A percentile compares a stretch with the other conserved stretches of the same genome.
Conservation (phyloP, 1,139 yeast genomes). For the Hanseniaspora uvarum region DNA sequence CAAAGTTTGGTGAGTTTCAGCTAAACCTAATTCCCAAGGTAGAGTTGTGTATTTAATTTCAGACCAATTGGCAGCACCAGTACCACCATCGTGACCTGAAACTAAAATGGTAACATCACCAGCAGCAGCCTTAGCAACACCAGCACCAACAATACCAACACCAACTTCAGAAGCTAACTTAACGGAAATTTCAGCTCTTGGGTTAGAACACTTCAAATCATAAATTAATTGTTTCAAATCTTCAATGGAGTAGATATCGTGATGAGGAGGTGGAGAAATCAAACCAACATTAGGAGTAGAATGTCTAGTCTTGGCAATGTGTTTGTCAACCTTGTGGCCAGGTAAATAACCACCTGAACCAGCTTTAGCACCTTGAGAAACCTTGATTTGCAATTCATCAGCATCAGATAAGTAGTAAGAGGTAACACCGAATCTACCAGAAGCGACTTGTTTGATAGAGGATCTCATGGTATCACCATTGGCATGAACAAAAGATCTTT, state of each 20-base stretch:
- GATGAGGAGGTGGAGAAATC: slow-evolving; percentile 97
- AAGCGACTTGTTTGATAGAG: slow-evolving; percentile 93
- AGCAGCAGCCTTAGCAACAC: slow-evolving; percentile 98
- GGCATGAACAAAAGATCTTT: slow-evolving; percentile 65
- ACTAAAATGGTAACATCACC: slow-evolving; percentile 71
- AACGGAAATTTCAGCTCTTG: slow-evolving; percentile 92
- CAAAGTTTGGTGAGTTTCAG: slow-evolving; percentile 95
- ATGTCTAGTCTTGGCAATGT: slow-evolving; percentile 91
- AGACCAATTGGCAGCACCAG: slow-evolving; percentile 98
- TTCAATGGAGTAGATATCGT: slow-evolving; percentile 95
- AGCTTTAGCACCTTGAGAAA: slow-evolving; percentile 99
- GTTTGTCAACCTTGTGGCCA: slow-evolving; percentile 79
- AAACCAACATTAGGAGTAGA: slow-evolving; percentile 95
- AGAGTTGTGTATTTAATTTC: slow-evolving; percentile 94
- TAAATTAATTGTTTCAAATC: slow-evolving; percentile 93
- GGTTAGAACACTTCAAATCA: slow-evolving; percentile 92
- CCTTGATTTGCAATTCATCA: slow-evolving; percentile 92
- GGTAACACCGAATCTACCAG: slow-evolving; percentile 97
- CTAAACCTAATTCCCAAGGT: slow-evolving; percentile 98
- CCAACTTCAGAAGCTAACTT: slow-evolving; percentile 96
- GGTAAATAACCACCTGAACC: slow-evolving; percentile 99
- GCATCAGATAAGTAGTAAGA: slow-evolving; percentile 90
- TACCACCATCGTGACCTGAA: slow-evolving; percentile 98
- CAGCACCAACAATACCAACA: slow-evolving; percentile 97
- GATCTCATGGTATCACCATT: slow-evolving; percentile 98